phyloP scores from a whole-genome alignment of 306 rosid species.

The Citrullus colocynthis region DNA sequence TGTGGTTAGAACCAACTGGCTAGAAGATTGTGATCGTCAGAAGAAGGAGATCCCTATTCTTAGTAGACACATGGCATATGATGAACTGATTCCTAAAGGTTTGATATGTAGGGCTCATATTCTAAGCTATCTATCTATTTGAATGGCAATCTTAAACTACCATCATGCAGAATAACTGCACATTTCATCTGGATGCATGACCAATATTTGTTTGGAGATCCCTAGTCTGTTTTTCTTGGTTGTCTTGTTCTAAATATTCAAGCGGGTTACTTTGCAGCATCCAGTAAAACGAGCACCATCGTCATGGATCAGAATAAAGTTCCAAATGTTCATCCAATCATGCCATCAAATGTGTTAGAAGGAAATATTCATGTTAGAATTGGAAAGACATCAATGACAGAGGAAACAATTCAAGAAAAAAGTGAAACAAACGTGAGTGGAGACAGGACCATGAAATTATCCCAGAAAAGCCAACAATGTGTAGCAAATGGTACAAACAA shows the following conservation, averaged over 20 bases:
- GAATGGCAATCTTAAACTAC: neutral
- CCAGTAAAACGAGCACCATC: conserved; percentile 31
- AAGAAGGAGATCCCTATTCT: conserved; percentile 68
- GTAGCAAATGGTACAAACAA: conserved; percentile 16
- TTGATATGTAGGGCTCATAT: conserved; percentile 8
- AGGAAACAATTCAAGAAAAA: conserved; percentile 31
- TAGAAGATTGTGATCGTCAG: conserved; percentile 68
- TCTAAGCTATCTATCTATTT: neutral
- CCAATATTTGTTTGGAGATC: neutral
- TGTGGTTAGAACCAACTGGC: conserved; percentile 75
- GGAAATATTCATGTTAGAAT: conserved; percentile 20
- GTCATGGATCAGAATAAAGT: conserved; percentile 35
- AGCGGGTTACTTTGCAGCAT: conserved; percentile 17
- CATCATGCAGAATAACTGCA: neutral
- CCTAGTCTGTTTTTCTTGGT: neutral
- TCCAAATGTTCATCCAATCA: conserved; percentile 25
- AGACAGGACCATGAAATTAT: conserved; percentile 20
- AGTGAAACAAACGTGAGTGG: conserved; percentile 19
- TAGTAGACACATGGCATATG: conserved; percentile 55
- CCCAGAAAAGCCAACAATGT: conserved; percentile 27
- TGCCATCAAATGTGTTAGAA: conserved; percentile 19
- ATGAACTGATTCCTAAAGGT: conserved; percentile 77
- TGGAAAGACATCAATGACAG: conserved; percentile 27
- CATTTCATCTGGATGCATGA: neutral
- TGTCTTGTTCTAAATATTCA: conserved; percentile 11